A percentile compares a stretch with the other conserved stretches of the same genome.
These are phyloP conservation scores for Blastocystis sp. DNA, from an alignment of 352 stramenopile genomes.

Conservation along the genomic window DNA sequence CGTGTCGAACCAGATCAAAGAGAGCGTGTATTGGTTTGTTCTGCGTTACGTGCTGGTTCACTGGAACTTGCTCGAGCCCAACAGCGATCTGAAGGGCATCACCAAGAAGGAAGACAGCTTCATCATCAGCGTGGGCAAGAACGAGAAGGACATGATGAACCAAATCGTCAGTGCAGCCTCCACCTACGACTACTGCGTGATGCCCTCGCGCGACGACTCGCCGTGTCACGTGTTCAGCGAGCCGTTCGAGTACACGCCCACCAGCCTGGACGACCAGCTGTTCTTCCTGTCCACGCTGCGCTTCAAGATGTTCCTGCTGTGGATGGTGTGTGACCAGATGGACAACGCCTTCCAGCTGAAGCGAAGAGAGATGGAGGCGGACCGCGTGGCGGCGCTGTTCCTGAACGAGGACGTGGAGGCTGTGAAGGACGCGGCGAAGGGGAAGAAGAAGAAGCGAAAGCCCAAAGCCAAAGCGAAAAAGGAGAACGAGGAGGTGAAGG, in stretches of 20 bases:
- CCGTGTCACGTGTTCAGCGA: constrained; percentile 40
- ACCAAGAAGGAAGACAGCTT: background rate
- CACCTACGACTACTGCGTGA: constrained; percentile 19
- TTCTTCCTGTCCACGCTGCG: constrained; percentile 20
- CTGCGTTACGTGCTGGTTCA: constrained; percentile 40
- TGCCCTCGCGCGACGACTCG: background rate
- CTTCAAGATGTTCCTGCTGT: constrained; percentile 58
- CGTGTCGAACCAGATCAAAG: background rate
- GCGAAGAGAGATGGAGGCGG: constrained; percentile 27
- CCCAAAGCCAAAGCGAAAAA: background rate
- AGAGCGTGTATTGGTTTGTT: constrained; percentile 65
- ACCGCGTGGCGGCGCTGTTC: constrained; percentile 44
- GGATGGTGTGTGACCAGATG: constrained; percentile 60
- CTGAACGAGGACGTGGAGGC: constrained; percentile 26
- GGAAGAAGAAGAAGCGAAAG: constrained; percentile 19
- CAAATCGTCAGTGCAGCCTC: background rate
- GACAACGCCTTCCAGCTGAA: constrained; percentile 47
- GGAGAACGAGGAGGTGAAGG: background rate
- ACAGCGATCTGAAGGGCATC: background rate
- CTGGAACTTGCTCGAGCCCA: background rate
- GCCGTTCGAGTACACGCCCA: background rate
- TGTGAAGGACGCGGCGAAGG: background rate
- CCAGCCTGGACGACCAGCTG: background rate
- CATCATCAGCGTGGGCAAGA: background rate
- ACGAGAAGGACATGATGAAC: background rate